Evolutionary conservation across 2,329 filamentous ascomycete genomes (phyloP).

Genomic region (Chaetomium sp.): DNA sequence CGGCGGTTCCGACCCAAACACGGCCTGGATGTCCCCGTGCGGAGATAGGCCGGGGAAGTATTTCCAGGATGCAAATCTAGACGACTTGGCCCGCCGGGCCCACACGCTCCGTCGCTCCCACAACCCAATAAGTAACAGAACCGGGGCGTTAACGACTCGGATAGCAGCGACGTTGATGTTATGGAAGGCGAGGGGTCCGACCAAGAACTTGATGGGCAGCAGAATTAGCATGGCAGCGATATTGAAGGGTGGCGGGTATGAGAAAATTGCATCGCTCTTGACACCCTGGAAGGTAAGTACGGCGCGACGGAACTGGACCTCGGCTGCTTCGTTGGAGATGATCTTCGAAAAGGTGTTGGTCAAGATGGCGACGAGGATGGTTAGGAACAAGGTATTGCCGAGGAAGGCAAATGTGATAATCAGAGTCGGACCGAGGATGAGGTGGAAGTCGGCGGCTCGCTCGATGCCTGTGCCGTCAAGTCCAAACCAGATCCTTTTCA

Average conservation of each 20-base stretch:
- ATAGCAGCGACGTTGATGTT: conserved; percentile 69
- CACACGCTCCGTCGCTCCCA: conserved; percentile 64
- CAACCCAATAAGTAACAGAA: conserved; percentile 61
- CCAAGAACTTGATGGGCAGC: conserved; percentile 65
- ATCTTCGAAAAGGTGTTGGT: conserved; percentile 73
- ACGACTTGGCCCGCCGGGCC: conserved; percentile 36
- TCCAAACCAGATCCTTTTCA: conserved; percentile 68
- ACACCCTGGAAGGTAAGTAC: conserved; percentile 75
- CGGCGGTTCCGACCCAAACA: conserved; percentile 34
- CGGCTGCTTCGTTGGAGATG: conserved; percentile 67
- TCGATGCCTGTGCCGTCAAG: conserved; percentile 64
- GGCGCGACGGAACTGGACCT: conserved; percentile 71
- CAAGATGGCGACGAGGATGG: conserved; percentile 72
- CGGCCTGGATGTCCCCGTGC: conserved; percentile 35
- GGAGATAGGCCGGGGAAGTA: conserved; percentile 35
- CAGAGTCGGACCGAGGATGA: conserved; percentile 65
- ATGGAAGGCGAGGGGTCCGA: conserved; percentile 67
- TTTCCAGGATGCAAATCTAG: conserved; percentile 27
- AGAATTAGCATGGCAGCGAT: conserved; percentile 64
- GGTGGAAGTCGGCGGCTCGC: conserved; percentile 61
- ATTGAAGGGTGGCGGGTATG: conserved; percentile 71
- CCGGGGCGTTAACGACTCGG: conserved; percentile 63
- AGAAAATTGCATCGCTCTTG: conserved; percentile 70
- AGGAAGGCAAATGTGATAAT: conserved; percentile 75
- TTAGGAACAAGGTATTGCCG: conserved; percentile 74